phyloP scores from a whole-genome alignment of 495 filamentous ascomycete species.

The Neurospora cerealis region DNA sequence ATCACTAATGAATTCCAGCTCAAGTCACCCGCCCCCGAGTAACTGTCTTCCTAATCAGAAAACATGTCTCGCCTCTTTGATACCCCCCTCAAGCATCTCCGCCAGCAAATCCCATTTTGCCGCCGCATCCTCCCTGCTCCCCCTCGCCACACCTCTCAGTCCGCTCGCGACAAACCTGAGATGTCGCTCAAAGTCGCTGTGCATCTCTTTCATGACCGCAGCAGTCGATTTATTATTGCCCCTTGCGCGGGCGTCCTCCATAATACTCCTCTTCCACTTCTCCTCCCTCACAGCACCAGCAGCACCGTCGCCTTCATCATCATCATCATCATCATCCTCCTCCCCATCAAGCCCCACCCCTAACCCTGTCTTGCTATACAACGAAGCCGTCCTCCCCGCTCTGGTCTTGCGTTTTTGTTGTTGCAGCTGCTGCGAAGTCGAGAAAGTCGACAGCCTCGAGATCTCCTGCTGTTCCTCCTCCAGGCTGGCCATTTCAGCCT shows the following conservation, averaged over 20 bases:
- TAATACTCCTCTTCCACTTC: not conserved
- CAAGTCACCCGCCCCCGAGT: not conserved
- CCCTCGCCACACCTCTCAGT: conserved; percentile 48
- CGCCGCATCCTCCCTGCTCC: conserved; percentile 39
- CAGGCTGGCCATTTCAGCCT: conserved; percentile 26
- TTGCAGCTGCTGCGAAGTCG: conserved; percentile 8
- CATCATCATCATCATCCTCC: conserved; percentile 25
- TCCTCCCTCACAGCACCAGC: not conserved
- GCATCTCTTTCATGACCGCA: conserved; percentile 32
- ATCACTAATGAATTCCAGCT: not conserved
- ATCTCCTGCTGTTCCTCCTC: conserved; percentile 32
- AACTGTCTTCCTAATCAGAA: not conserved
- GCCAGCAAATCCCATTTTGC: conserved; percentile 49
- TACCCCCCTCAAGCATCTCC: conserved; percentile 47
- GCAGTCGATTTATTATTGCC: conserved; percentile 20
- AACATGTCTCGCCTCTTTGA: conserved; percentile 14
- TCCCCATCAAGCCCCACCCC: conserved; percentile 7
- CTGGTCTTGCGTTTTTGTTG: not conserved
- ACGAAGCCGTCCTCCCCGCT: not conserved
- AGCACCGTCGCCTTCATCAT: conserved; percentile 24
- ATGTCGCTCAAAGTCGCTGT: conserved; percentile 38
- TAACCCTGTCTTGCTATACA: conserved; percentile 2
- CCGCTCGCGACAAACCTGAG: conserved; percentile 45
- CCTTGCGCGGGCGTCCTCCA: not conserved
- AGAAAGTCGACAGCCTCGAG: conserved; percentile 20